phyloP scores from a whole-genome alignment of 2,329 filamentous ascomycete species.

The Epichloe bromicola region DNA sequence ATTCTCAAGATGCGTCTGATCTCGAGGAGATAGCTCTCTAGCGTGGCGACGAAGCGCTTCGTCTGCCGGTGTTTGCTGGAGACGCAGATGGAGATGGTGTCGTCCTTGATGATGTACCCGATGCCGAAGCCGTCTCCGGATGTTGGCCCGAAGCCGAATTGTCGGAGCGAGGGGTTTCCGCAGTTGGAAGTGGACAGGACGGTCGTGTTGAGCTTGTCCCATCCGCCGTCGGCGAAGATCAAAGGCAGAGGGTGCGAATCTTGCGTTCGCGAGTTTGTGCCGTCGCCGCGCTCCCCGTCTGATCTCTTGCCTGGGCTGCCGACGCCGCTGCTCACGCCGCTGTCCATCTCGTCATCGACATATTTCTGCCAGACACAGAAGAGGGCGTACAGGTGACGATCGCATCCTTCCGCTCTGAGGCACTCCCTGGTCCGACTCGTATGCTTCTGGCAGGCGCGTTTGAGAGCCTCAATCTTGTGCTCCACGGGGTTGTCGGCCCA shows the following conservation, averaged over 20 bases:
- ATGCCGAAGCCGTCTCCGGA: slow-evolving; percentile 93
- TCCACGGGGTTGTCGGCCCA: slow-evolving; percentile 82
- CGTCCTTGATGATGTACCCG: slow-evolving; percentile 88
- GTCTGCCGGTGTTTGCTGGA: slow-evolving; percentile 92
- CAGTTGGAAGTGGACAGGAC: slow-evolving; percentile 97
- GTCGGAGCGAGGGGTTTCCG: slow-evolving; percentile 84
- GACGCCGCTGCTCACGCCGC: slow-evolving; percentile 35
- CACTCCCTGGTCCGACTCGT: slow-evolving; percentile 69
- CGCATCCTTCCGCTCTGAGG: slow-evolving; percentile 79
- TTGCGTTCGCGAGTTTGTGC: slow-evolving; percentile 36
- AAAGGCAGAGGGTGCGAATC: slow-evolving; percentile 48
- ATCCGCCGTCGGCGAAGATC: slow-evolving; percentile 78
- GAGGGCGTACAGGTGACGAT: slow-evolving; percentile 85
- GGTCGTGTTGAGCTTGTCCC: slow-evolving; percentile 91
- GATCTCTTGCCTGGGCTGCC: slow-evolving; percentile 32
- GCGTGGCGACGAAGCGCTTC: slow-evolving; percentile 71
- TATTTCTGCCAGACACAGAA: slow-evolving; percentile 91
- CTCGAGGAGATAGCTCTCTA: slow-evolving; percentile 85
- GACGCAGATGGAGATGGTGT: slow-evolving; percentile 74
- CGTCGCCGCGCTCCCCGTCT: slow-evolving; percentile 36
- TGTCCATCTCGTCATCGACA: slow-evolving; percentile 52
- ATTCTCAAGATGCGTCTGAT: slow-evolving; percentile 73
- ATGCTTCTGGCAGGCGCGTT: slow-evolving; percentile 73
- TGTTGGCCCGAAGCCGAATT: slow-evolving; percentile 94
- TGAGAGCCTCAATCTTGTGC: slow-evolving; percentile 74